These are phyloP conservation scores for Epichloe elymi DNA, from an alignment of 2,329 filamentous ascomycete genomes.

Conservation along the genomic window DNA sequence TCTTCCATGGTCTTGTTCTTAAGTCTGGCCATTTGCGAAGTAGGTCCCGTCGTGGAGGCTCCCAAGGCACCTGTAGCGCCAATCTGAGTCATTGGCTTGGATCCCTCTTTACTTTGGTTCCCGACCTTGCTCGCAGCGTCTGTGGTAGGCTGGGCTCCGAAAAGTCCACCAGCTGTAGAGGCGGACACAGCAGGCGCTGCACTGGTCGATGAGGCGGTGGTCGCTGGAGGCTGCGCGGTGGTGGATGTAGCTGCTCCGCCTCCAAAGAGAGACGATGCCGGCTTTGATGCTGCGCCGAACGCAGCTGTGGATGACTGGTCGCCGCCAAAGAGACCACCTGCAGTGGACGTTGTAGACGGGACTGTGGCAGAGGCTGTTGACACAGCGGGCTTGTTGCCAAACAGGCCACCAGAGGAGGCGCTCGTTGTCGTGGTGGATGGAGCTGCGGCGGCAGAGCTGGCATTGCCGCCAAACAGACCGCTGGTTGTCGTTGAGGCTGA, in stretches of 20 bases:
- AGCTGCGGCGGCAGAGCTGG: constrained; percentile 12
- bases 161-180: constrained; percentile 13
- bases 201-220: constrained; percentile 15
- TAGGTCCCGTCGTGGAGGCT: constrained; percentile 66
- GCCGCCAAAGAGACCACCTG: constrained; percentile 19
- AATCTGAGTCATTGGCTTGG: constrained; percentile 17
- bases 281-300: constrained; percentile 5
- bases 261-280: constrained; percentile 9
- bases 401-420: constrained; percentile 16
- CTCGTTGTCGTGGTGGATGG: constrained; percentile 15
- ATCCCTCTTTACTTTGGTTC: constrained; percentile 12
- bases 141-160: constrained; percentile 21
- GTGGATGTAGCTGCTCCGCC: constrained; percentile 12
- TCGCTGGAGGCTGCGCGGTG: constrained; percentile 15
- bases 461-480: constrained; percentile 19
- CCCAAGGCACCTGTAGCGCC: constrained; percentile 35
- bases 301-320: constrained; percentile 8
- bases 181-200: constrained; percentile 15
- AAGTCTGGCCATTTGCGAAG: constrained; percentile 74
- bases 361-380: constrained; percentile 15
- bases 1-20: constrained; percentile 99
- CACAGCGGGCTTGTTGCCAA: constrained; percentile 21
- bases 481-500: constrained; percentile 21
- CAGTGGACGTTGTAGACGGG: constrained; percentile 17
- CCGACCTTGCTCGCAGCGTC: constrained; percentile 12